Conservation (phyloP, 768 basidiomycete genomes). For the Pisolithus microcarpus region DNA sequence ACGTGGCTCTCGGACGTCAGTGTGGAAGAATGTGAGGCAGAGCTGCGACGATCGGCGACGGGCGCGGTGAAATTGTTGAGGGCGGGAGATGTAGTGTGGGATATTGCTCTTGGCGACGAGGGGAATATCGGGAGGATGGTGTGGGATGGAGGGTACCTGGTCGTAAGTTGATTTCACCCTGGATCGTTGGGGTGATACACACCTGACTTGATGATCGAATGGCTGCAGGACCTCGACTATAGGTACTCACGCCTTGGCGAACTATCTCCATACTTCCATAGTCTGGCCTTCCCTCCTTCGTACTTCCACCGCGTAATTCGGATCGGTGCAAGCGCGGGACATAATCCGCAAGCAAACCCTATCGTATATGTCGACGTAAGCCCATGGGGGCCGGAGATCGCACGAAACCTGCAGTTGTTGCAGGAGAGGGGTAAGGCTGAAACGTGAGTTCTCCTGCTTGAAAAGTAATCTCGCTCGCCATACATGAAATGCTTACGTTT, state of each 20-base stretch:
- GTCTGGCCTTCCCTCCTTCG: slow-evolving; percentile 76
- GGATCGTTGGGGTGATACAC: background rate
- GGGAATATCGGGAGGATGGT: slow-evolving; percentile 76
- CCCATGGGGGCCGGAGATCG: slow-evolving; percentile 76
- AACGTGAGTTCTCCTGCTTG: slow-evolving; percentile 50
- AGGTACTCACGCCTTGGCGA: slow-evolving; percentile 71
- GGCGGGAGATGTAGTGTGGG: slow-evolving; percentile 82
- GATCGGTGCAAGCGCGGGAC: slow-evolving; percentile 29
- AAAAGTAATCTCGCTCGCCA: background rate
- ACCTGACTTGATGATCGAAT: background rate
- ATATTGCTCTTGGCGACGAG: slow-evolving; percentile 79
- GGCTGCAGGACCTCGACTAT: slow-evolving; percentile 72
- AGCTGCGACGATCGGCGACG: slow-evolving; percentile 52
- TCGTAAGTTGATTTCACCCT: slow-evolving; percentile 43
- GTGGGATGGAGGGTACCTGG: slow-evolving; percentile 85
- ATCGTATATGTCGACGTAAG: slow-evolving; percentile 67
- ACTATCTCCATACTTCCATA: slow-evolving; percentile 72
- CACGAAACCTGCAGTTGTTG: slow-evolving; percentile 62
- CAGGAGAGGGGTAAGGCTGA: slow-evolving; percentile 74
- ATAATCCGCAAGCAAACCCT: slow-evolving; percentile 47
- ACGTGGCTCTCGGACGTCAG: slow-evolving; percentile 81
- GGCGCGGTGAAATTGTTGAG: slow-evolving; percentile 58
- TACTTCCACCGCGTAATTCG: slow-evolving; percentile 86
- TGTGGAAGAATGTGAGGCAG: slow-evolving; percentile 75
- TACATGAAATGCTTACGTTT: slow-evolving; percentile 5